These are phyloP conservation scores for Tilletia setariae DNA, from an alignment of 1,284 basidiomycete genomes.

Conservation along the genomic window DNA sequence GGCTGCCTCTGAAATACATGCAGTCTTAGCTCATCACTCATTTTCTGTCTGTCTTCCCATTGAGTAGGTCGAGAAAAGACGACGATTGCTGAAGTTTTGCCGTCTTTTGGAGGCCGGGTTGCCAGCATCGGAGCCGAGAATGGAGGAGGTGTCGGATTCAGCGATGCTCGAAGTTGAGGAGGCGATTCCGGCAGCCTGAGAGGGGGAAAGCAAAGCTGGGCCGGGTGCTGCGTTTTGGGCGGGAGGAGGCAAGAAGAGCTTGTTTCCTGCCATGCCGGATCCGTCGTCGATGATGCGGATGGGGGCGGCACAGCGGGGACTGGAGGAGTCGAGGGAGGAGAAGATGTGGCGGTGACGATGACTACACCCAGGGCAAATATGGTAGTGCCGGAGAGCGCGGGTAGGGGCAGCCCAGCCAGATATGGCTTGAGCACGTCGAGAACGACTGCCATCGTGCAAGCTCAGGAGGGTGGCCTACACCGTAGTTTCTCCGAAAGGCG, in stretches of 20 bases:
- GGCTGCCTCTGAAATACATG: no score
- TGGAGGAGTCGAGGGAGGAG: slow-evolving; percentile 35
- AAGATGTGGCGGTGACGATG: slow-evolving; percentile 6
- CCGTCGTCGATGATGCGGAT: slow-evolving; percentile 41
- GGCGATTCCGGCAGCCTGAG: not conserved
- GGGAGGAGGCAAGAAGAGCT: slow-evolving; percentile 28
- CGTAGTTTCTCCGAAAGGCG: no score
- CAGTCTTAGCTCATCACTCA: no score
- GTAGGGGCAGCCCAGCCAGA: not conserved
- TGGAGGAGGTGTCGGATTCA: not conserved
- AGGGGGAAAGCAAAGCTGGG: slow-evolving; percentile 10
- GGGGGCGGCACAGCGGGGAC: slow-evolving; percentile 33
- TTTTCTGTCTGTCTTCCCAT: no score
- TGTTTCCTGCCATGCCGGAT: slow-evolving; percentile 12
- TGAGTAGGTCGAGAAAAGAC: no score
- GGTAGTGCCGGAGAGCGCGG: not conserved
- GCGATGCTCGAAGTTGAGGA: not conserved
- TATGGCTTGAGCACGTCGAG: slow-evolving; percentile 6
- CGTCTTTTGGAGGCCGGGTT: no score
- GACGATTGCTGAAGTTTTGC: not conserved
- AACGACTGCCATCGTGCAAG: no score
- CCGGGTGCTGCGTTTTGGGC: slow-evolving; percentile 13
- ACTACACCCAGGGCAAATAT: not conserved
- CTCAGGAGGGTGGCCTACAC: no score
- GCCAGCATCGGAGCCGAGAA: not conserved